These are phyloP conservation scores for Cucumis sativus DNA, from an alignment of 306 rosid species.

Conservation along the genomic window Cucumber_9930_V3 NC_026657.2:4715501-4716000, in stretches of 20 bases:
- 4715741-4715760: neutral
- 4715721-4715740: neutral
- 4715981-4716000: too few relatives aligned
- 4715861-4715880: too few relatives aligned
- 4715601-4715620: neutral
- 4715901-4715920: too few relatives aligned
- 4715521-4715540: neutral
- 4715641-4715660: neutral
- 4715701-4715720: neutral
- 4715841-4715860: neutral
- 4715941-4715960: too few relatives aligned
- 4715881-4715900: too few relatives aligned
- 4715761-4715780: neutral
- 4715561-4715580: neutral
- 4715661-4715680: neutral
- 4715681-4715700: neutral
- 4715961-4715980: too few relatives aligned
- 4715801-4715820: neutral
- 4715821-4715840: neutral
- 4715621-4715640: neutral
- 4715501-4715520: neutral
- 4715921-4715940: too few relatives aligned
- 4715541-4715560: neutral
- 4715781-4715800: neutral
- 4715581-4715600: neutral